phyloP scores from a whole-genome alignment of 495 filamentous ascomycete species.

The Tuber microsphaerosporum region DNA sequence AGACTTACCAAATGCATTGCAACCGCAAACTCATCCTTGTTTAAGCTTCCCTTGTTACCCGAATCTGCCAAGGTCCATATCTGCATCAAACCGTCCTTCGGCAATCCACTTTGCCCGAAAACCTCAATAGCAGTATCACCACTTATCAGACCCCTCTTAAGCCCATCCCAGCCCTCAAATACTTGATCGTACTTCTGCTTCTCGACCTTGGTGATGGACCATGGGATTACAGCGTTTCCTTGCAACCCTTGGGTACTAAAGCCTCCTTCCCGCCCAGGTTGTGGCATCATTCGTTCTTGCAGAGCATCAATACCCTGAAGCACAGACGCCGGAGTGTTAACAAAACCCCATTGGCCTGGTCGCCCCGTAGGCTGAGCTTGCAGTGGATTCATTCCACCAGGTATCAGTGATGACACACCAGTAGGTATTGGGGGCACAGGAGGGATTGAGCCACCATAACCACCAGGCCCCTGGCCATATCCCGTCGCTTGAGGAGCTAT shows the following conservation, averaged over 20 bases:
- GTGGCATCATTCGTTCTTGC: slow-evolving; percentile 96
- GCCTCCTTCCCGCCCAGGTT: slow-evolving; percentile 82
- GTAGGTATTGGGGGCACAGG: slow-evolving; percentile 95
- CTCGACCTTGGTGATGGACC: slow-evolving; percentile 98
- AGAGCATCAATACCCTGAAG: slow-evolving; percentile 89
- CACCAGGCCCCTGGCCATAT: slow-evolving; percentile 25
- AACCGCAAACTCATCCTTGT: slow-evolving; percentile 97
- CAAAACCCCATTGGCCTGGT: slow-evolving; percentile 97
- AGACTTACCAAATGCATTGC: slow-evolving; percentile 74
- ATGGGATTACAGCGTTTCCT: slow-evolving; percentile 91
- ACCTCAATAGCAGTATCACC: slow-evolving; percentile 96
- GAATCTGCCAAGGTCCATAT: slow-evolving; percentile 95
- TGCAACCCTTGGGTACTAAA: slow-evolving; percentile 82
- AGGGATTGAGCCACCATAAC: slow-evolving; percentile 48
- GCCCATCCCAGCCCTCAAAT: slow-evolving; percentile 94
- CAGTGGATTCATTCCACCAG: slow-evolving; percentile 55
- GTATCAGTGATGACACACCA: slow-evolving; percentile 56
- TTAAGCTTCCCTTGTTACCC: slow-evolving; percentile 82
- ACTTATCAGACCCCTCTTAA: slow-evolving; percentile 85
- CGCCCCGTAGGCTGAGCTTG: slow-evolving; percentile 90
- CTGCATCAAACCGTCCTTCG: slow-evolving; percentile 78
- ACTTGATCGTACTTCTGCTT: slow-evolving; percentile 95
- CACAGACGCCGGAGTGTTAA: slow-evolving; percentile 84
- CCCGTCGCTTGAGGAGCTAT: slow-evolving; percentile 53
- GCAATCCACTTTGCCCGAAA: slow-evolving; percentile 89